Evolutionary conservation across 805 yeast genomes (phyloP).

Genomic region (Blastobotrys mokoenaii): DNA sequence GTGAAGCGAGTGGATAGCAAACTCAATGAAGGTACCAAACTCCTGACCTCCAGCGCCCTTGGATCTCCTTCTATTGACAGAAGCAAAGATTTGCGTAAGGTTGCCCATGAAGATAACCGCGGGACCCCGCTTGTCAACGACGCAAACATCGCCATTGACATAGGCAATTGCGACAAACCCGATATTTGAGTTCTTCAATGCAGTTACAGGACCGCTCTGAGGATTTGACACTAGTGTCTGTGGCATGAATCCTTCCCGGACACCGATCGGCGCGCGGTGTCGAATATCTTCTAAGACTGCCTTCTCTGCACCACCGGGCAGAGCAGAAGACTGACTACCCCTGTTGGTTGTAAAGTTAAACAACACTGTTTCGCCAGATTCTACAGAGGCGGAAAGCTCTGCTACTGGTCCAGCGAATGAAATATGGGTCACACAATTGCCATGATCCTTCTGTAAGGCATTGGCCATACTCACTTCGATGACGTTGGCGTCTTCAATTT

Average conservation of each 20-base stretch:
- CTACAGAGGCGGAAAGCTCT: constrained; percentile 63
- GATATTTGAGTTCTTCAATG: constrained; percentile 58
- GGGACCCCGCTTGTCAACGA: constrained; percentile 71
- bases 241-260: constrained; percentile 59
- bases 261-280: constrained; percentile 42
- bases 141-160: constrained; percentile 60
- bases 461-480: constrained; percentile 50
- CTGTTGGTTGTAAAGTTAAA: constrained; percentile 59
- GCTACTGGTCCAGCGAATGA: constrained; percentile 74
- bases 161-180: constrained; percentile 84
- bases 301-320: constrained; percentile 18
- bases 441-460: constrained; percentile 35
- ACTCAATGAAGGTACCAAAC: constrained; percentile 54
- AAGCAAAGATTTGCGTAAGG: not conserved
- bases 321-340: constrained; percentile 1
- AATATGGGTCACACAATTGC: constrained; percentile 43
- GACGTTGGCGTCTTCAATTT: constrained; percentile 48
- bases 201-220: constrained; percentile 43
- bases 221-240: constrained; percentile 37
- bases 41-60: constrained; percentile 9
- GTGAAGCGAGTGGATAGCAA: constrained; percentile 61
- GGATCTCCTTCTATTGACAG: constrained; percentile 1
- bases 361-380: constrained; percentile 64
- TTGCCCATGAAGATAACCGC: constrained; percentile 39
- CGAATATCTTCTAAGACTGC: constrained; percentile 33